Base-by-base conservation (phyloP, 345 rosid genomes). In the Draba incana region DNA sequence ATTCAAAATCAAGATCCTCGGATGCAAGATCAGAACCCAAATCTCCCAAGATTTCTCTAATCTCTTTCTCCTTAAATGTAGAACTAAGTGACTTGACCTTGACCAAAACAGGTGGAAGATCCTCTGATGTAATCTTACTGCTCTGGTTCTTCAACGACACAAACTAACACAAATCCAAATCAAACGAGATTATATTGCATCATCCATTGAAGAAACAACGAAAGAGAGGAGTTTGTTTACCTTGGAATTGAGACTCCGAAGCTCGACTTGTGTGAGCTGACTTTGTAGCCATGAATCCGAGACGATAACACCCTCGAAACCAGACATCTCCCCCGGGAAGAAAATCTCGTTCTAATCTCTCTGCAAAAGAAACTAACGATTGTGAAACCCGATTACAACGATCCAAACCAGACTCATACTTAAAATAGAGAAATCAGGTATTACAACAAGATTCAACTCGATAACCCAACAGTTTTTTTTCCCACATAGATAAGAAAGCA, bases 231-330 rank as follows among this genome's bases (percentile, higher is more conserved):
- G 39, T 30, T 7, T 8, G 64, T 2, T 30, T 10, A 88, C 99
- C 76, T 87, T 90, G 15, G 97, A 70, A 58, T 83, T 81, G 49
- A 94, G 96, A 82, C 90, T 79, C 33, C 92, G 88, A 70, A 91
- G 97, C 72, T 94, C 97, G 43, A 87, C 94, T 79, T 94, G 99
- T 8, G 91, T 88, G 58, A 90, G 92, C 78, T 90, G 96, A 64
- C 93, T 84, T 71, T 90, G 96, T 48, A 90, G 85, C 96, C 78
- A 82, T 74, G 84, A 91, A 80, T 93, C 99, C 6, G 97, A 84
- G 50, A 88, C 84, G 12, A 78, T 70, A 61, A 91, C 91, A 49
- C 95, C 94, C 23, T 62, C 79, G 46, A 69, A 85, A 68, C 89
- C 82, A 37, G 99, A 86, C 99, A 94, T 93, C 80, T 77, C 80